Conservation (phyloP, 495 filamentous ascomycete species). For the Tuber melanosporum region DNA sequence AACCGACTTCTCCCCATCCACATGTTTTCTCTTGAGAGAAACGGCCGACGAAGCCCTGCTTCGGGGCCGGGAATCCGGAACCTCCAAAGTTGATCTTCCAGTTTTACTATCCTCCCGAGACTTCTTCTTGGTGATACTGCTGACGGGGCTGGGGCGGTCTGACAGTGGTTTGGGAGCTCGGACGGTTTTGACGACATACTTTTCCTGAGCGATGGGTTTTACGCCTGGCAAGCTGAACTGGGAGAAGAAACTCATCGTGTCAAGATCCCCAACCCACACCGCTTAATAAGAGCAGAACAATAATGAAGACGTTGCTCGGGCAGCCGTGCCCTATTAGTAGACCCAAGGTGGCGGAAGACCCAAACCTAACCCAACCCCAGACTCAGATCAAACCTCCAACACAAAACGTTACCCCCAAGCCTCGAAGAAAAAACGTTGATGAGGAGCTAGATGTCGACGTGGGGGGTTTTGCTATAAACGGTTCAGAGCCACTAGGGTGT, state of each 20-base stretch:
- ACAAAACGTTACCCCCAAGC: neutral
- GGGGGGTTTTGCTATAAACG: neutral
- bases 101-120: slow-evolving; percentile 3
- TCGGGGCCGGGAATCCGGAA: slow-evolving; percentile 14
- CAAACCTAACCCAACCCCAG: neutral
- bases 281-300: neutral
- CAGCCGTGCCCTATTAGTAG: neutral
- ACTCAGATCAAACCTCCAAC: neutral
- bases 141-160: slow-evolving; percentile 6
- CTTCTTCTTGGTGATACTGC: neutral
- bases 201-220: slow-evolving; percentile 38
- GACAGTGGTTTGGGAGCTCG: slow-evolving; percentile 24
- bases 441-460: neutral
- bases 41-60: slow-evolving; percentile 12
- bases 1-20: slow-evolving; percentile 4
- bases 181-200: slow-evolving; percentile 37
- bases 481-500: neutral
- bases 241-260: slow-evolving; percentile 39
- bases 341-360: neutral
- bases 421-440: neutral
- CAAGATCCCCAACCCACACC: neutral
- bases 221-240: slow-evolving; percentile 38
- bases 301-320: neutral
- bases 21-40: slow-evolving; percentile 28
- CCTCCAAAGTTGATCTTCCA: slow-evolving; percentile 13